Percentiles rank a stretch among this genome's conserved stretches.
Evolutionary conservation across 192 early-diverging fungal species (phyloP).

Genomic region (Dimargaris xerosporica): DNA sequence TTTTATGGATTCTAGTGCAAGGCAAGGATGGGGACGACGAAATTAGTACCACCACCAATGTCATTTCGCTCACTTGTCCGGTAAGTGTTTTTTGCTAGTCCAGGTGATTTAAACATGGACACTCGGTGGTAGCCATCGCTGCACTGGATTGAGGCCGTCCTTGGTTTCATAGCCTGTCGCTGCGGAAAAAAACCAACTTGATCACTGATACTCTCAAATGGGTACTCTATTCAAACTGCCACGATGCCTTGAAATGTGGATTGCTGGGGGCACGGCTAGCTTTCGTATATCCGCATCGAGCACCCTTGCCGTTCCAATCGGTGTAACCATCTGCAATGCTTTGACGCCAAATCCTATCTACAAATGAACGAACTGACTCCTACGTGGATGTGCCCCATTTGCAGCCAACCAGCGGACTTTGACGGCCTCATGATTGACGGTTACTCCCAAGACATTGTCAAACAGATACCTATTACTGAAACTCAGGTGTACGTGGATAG

Average conservation of each 20-base stretch:
- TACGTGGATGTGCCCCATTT: constrained; percentile 64
- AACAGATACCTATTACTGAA: constrained; percentile 15
- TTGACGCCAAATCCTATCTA: constrained; percentile 57
- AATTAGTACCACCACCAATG: constrained; percentile 41
- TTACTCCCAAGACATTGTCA: constrained; percentile 31
- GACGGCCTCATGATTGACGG: constrained; percentile 55
- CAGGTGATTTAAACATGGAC: too few relatives aligned
- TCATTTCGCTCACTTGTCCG: constrained; percentile 57
- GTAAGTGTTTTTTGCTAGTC: constrained; percentile 26
- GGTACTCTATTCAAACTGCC: neutral
- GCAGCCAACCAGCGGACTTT: constrained; percentile 28
- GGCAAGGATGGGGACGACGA: constrained; percentile 41
- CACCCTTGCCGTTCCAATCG: constrained; percentile 38
- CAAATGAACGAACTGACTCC: constrained; percentile 50
- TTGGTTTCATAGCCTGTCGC: neutral
- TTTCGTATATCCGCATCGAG: constrained; percentile 45
- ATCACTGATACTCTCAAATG: neutral
- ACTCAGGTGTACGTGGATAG: constrained; percentile 25
- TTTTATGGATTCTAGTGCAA: neutral
- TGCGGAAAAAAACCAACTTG: neutral
- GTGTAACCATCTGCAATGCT: constrained; percentile 74
- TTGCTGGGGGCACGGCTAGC: constrained; percentile 16
- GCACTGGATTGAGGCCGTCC: too few relatives aligned
- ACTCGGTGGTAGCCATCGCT: too few relatives aligned
- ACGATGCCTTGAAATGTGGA: neutral